phyloP scores from a whole-genome alignment of 345 rosid species.

The Linum tenue region DNA sequence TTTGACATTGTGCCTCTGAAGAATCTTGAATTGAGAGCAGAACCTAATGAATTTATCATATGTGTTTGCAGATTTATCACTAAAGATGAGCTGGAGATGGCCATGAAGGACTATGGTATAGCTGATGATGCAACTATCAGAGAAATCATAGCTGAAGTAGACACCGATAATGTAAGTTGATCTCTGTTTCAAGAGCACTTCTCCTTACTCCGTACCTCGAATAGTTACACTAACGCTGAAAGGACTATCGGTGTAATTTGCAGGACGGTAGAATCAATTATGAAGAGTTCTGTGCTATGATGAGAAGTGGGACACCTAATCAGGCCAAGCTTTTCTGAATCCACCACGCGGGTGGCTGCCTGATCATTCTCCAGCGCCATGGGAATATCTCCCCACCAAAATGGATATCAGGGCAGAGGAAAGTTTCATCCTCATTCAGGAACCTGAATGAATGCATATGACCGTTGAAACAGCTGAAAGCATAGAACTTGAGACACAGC shows the following conservation, averaged over 20 bases:
- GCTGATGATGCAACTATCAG: background rate
- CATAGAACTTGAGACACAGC: background rate
- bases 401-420: no score
- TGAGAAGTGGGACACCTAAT: background rate
- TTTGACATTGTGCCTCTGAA: no score
- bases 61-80: background rate
- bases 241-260: background rate
- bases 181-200: background rate
- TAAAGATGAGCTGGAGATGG: background rate
- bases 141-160: background rate
- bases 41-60: background rate
- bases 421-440: background rate
- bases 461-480: background rate
- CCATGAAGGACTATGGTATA: background rate
- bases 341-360: background rate
- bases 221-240: background rate
- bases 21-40: no score
- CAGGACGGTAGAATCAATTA: background rate
- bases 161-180: background rate
- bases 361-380: background rate
- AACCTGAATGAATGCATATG: background rate
- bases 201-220: background rate
- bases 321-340: background rate
- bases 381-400: background rate
- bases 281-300: background rate